Conservation (phyloP, 2,329 filamentous ascomycete genomes). For the Ascocoryne sarcoides region DNA sequence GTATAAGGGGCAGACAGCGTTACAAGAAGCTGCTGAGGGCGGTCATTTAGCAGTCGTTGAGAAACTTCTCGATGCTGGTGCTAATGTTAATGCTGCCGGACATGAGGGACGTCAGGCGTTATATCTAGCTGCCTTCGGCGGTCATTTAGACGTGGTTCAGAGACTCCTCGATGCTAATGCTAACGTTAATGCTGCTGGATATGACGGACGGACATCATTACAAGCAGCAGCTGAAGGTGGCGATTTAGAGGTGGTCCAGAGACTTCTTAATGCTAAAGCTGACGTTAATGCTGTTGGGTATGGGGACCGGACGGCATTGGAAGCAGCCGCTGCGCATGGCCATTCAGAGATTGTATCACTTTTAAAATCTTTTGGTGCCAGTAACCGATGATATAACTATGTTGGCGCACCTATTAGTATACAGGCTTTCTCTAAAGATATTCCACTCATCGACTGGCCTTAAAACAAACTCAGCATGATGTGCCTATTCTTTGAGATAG, state of each 20-base stretch:
- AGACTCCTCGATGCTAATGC: neutral
- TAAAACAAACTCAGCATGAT: too few relatives aligned
- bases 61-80: neutral
- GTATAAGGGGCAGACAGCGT: conserved; percentile 2
- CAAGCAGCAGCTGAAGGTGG: conserved; percentile 10
- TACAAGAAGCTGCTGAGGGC: conserved; percentile 7
- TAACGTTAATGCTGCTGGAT: neutral
- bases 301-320: neutral
- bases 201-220: neutral
- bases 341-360: neutral
- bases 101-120: neutral
- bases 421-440: too few relatives aligned
- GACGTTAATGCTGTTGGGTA: conserved; percentile 4
- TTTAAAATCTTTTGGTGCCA: too few relatives aligned
- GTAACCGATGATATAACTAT: too few relatives aligned
- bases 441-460: too few relatives aligned
- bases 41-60: conserved; percentile 4
- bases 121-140: neutral
- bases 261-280: conserved; percentile 13
- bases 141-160: neutral
- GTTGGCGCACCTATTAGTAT: too few relatives aligned
- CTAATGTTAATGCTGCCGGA: neutral
- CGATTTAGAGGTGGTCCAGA: conserved; percentile 29
- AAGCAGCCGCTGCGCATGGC: neutral
- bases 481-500: too few relatives aligned